Evolutionary conservation across 257 asterid genomes (phyloP).

Genomic region (Solanum pennellii): DNA sequence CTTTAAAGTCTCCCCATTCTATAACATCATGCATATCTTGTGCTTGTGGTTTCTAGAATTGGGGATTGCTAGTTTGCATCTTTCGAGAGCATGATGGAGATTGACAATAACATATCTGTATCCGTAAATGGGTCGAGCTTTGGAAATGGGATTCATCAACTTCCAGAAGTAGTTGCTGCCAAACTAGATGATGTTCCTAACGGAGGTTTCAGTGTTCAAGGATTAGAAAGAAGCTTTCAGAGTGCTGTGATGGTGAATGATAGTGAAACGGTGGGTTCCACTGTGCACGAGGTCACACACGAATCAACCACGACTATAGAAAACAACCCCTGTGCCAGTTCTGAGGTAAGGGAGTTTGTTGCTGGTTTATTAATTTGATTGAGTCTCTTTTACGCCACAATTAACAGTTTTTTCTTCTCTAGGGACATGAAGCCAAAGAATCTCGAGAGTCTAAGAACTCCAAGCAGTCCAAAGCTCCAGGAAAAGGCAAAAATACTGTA

Average conservation of each 20-base stretch:
- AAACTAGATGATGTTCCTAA: conserved; percentile 8
- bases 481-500: conserved; percentile 9
- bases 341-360: conserved; percentile 8
- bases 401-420: neutral
- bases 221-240: neutral
- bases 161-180: conserved; percentile 5
- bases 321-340: conserved; percentile 5
- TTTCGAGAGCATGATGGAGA: conserved; percentile 14
- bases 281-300: neutral
- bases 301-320: neutral
- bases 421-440: conserved; percentile 8
- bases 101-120: conserved; percentile 1
- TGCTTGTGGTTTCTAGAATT: neutral
- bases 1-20: neutral
- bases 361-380: neutral
- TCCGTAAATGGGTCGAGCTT: conserved; percentile 11
- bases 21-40: neutral
- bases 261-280: neutral
- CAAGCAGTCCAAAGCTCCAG: conserved; percentile 4
- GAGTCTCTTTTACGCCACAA: neutral
- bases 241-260: conserved; percentile 8
- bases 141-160: conserved; percentile 22
- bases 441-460: conserved; percentile 4
- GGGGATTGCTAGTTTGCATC: neutral
- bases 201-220: conserved; percentile 8